Conservation (phyloP, 371 early-diverging fungal genomes). For the Batrachochytrium dendrobatidis region DNA sequence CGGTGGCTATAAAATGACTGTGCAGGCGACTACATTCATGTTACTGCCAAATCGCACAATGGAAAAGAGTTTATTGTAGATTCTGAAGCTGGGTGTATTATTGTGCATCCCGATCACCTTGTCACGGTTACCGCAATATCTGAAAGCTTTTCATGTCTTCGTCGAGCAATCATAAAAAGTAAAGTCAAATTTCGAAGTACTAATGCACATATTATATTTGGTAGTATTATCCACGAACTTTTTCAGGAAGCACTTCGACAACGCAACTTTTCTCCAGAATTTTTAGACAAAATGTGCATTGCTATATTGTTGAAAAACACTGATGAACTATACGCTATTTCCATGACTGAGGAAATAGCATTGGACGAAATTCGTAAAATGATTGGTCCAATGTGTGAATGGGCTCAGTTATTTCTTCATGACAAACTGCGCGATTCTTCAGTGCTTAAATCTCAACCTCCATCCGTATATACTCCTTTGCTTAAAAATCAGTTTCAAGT, state of each 20-base stretch:
- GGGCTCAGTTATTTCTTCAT: conserved; percentile 14
- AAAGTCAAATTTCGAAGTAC: conserved; percentile 43
- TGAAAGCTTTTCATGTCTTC: conserved; percentile 63
- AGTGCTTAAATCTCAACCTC: background rate
- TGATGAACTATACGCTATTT: conserved; percentile 58
- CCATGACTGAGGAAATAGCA: conserved; percentile 50
- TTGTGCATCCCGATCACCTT: conserved; percentile 75
- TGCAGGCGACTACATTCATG: conserved; percentile 22
- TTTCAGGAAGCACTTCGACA: conserved; percentile 56
- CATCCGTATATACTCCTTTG: background rate
- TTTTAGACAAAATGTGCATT: conserved; percentile 40
- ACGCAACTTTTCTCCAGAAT: conserved; percentile 46
- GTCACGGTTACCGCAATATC: conserved; percentile 70
- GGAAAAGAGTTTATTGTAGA: conserved; percentile 14
- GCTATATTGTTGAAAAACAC: conserved; percentile 40
- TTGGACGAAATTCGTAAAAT: conserved; percentile 11
- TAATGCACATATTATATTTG: conserved; percentile 60
- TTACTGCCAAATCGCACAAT: conserved; percentile 10
- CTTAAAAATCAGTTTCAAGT: conserved; percentile 32
- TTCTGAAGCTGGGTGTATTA: conserved; percentile 29
- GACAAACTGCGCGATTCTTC: background rate
- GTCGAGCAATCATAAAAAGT: conserved; percentile 66
- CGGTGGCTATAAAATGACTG: background rate
- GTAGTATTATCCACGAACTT: conserved; percentile 72
- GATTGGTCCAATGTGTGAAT: conserved; percentile 14